A percentile compares a stretch with the other conserved stretches of the same genome.
These are phyloP conservation scores for Stenogyne calaminthoides DNA, from an alignment of 305 asterid species.

Conservation along the genomic window DNA sequence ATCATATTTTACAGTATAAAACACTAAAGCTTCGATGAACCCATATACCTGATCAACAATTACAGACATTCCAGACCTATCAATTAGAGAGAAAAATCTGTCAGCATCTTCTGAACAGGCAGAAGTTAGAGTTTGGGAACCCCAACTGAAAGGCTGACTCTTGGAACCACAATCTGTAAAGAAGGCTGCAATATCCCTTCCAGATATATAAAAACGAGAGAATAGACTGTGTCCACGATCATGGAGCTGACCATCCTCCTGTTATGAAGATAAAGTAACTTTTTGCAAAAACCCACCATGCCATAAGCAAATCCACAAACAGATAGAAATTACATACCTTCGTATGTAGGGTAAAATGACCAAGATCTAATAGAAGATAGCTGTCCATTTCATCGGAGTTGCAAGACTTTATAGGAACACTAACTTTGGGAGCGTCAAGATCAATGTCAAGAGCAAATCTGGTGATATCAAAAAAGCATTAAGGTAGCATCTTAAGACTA, in stretches of 20 bases:
- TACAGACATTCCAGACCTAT: constrained; percentile 94
- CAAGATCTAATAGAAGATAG: constrained; percentile 90
- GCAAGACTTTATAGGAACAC: constrained; percentile 75
- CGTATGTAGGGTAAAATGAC: constrained; percentile 89
- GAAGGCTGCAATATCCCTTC: constrained; percentile 96
- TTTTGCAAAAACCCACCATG: constrained; percentile 18
- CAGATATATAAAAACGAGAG: constrained; percentile 89
- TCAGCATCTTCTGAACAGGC: constrained; percentile 55
- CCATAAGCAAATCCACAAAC: constrained; percentile 28
- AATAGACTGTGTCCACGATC: constrained; percentile 71
- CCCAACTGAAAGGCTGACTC: constrained; percentile 49
- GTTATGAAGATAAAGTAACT: constrained; percentile 32
- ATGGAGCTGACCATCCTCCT: constrained; percentile 68
- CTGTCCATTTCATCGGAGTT: constrained; percentile 58
- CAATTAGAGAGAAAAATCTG: constrained; percentile 69
- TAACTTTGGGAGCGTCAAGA: constrained; percentile 98
- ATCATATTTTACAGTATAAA: constrained; percentile 8
- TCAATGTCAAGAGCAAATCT: constrained; percentile 99
- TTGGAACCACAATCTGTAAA: constrained; percentile 71
- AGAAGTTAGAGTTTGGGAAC: constrained; percentile 54
- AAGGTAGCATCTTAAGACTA: constrained; percentile 16
- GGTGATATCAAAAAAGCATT: constrained; percentile 30
- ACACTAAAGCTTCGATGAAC: constrained; percentile 19
- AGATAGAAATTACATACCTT: constrained; percentile 55
- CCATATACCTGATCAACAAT: constrained; percentile 87